Percentiles rank a stretch among this genome's conserved stretches.
These are phyloP conservation scores for Lentithecium fluviatile DNA, from an alignment of 495 filamentous ascomycete species.

Conservation along the genomic window DNA sequence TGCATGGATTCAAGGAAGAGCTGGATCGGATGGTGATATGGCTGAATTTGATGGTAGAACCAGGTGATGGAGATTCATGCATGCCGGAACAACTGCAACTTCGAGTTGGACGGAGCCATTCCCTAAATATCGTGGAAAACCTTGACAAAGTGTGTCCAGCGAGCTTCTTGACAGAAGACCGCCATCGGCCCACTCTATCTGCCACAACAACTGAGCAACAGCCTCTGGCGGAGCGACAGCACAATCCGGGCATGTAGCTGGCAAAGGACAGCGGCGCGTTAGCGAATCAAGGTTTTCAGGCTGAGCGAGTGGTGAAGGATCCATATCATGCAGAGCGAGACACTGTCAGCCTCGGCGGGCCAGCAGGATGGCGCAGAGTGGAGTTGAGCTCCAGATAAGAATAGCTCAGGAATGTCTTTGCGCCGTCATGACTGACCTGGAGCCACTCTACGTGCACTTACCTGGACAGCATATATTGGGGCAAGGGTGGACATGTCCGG, in stretches of 20 bases:
- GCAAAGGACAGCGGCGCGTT: slow-evolving; percentile 6
- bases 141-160: slow-evolving; percentile 14
- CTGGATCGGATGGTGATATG: no score
- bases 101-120: no score
- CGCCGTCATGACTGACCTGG: slow-evolving; percentile 10
- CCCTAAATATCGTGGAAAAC: no score
- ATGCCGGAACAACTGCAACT: no score
- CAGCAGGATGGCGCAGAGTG: slow-evolving; percentile 13
- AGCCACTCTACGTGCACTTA: slow-evolving; percentile 4
- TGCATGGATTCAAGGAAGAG: no score
- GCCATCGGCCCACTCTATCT: slow-evolving; percentile 6
- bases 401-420: slow-evolving; percentile 10
- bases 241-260: slow-evolving; percentile 3
- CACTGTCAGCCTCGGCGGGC: slow-evolving; percentile 10
- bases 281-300: slow-evolving; percentile 6
- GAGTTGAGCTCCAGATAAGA: slow-evolving; percentile 1
- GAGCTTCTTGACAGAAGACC: neutral
- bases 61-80: no score
- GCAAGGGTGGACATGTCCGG: slow-evolving; percentile 8
- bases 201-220: slow-evolving; percentile 3
- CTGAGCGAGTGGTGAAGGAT: slow-evolving; percentile 19
- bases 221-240: slow-evolving; percentile 3
- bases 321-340: slow-evolving; percentile 18
- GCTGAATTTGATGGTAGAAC: no score
- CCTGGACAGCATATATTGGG: slow-evolving; percentile 20